Percentiles rank a stretch among this genome's conserved stretches.
phyloP scores from a whole-genome alignment of 2,329 filamentous ascomycete genomes.

The Cercospora sp. region DNA sequence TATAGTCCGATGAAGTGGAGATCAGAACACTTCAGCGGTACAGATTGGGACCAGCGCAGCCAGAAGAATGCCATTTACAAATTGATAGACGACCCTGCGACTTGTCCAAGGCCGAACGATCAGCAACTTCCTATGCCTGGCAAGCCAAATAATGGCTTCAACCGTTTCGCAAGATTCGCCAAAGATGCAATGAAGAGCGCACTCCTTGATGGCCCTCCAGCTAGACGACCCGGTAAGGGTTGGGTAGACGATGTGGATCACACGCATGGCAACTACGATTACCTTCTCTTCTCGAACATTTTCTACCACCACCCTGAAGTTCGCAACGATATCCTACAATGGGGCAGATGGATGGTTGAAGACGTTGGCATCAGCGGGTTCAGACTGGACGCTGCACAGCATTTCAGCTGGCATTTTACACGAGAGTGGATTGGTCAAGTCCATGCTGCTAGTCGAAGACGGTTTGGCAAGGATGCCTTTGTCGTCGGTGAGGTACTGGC shows the following conservation, averaged over 20 bases:
- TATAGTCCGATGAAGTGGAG: slow-evolving; percentile 66
- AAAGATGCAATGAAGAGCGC: slow-evolving; percentile 21
- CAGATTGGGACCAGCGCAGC: slow-evolving; percentile 63
- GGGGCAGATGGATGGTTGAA: slow-evolving; percentile 67
- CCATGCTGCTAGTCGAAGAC: slow-evolving; percentile 46
- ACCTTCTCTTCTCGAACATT: slow-evolving; percentile 71
- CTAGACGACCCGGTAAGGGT: slow-evolving; percentile 52
- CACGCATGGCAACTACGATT: slow-evolving; percentile 67
- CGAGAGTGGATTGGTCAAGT: slow-evolving; percentile 63
- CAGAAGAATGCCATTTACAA: slow-evolving; percentile 65
- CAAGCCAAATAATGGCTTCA: slow-evolving; percentile 23
- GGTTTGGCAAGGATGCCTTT: slow-evolving; percentile 55
- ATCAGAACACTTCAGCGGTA: slow-evolving; percentile 67
- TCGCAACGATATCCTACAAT: slow-evolving; percentile 62
- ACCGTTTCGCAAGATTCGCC: slow-evolving; percentile 31
- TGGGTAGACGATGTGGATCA: slow-evolving; percentile 65
- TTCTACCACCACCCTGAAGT: slow-evolving; percentile 67
- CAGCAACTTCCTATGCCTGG: slow-evolving; percentile 26
- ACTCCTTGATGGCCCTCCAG: slow-evolving; percentile 3
- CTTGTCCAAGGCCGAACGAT: slow-evolving; percentile 32
- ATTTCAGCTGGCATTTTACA: slow-evolving; percentile 68
- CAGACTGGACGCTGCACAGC: slow-evolving; percentile 71
- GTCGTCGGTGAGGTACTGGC: slow-evolving; percentile 72
- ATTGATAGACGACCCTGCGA: slow-evolving; percentile 52
- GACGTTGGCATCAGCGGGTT: slow-evolving; percentile 65